Evolutionary conservation across 176 grass and related monocot species (phyloP), one percentile per base, ranked within the genome.

Genomic region (Themeda triandra): DNA sequence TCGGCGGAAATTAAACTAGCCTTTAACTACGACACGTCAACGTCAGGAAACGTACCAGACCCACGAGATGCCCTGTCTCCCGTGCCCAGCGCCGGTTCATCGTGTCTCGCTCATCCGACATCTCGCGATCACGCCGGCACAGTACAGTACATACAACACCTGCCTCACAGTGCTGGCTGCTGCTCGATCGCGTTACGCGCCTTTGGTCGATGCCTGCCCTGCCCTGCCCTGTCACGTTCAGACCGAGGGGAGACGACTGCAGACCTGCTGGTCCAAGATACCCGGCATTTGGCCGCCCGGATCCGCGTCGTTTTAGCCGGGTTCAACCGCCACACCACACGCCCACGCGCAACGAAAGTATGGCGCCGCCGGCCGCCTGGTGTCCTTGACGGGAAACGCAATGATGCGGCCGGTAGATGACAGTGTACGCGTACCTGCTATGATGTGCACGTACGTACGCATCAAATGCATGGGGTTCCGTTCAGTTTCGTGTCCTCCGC

Each of bases 21-120:
- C 41, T 41, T 40, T 71, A 77, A 87, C 51, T 3, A 63, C 18
- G 13, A 60, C 41, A 75, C 73, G 66, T 90, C 83, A 2, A 66
- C 21, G 11, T 90, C 88, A n/a, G 4, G 45, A 10, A 42, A 8
- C 8, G 63, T 51, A 80, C 1, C 31, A 53, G 77, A 89, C 88
- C 81, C 83, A 25, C 29, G 18, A 82, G 78, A 71, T 89, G 78
- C 78, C 30, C 39, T 82, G 88, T 82, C 78, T 65, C 83, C 76
- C 51, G 37, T 10, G 60, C n/a, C 76, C 35, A 15, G 64, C 71
- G 23, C 49, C 46, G 29, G 40, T 49, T 48, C 24, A n/a, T n/a
- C n/a, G n/a, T n/a, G n/a, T n/a, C n/a, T n/a, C n/a, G n/a, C n/a
- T n/a, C n/a, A n/a, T 44, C 29, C 63, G 27, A 36, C 40, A 32